Evolutionary conservation across 768 basidiomycete species (phyloP).

Genomic region (Xerocomellus chrysenteron): DNA sequence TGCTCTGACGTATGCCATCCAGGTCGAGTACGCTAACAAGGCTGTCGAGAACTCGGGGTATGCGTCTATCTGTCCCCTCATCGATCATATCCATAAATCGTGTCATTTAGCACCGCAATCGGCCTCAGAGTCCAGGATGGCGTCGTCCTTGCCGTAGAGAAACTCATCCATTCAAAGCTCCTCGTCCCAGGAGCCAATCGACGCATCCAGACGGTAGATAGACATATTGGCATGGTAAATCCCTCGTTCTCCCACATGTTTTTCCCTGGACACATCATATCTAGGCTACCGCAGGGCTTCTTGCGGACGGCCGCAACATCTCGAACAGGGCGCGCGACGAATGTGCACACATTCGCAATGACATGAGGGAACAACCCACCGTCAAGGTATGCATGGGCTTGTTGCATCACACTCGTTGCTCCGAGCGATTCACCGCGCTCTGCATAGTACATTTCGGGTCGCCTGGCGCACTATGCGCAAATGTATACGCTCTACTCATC

Average conservation of each 20-base stretch:
- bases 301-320: slow-evolving; percentile 91
- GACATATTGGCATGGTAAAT: slow-evolving; percentile 87
- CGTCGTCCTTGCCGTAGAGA: slow-evolving; percentile 95
- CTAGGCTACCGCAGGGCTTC: slow-evolving; percentile 89
- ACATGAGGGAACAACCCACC: slow-evolving; percentile 70
- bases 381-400: slow-evolving; percentile 59
- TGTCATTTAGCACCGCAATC: slow-evolving; percentile 76
- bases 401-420: neutral
- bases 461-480: slow-evolving; percentile 88
- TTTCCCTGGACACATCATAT: slow-evolving; percentile 1
- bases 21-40: slow-evolving; percentile 99
- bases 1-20: slow-evolving; percentile 1
- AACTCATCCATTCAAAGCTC: slow-evolving; percentile 93
- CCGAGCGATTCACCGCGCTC: neutral
- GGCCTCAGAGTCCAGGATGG: slow-evolving; percentile 95
- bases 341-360: slow-evolving; percentile 68
- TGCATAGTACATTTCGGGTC: slow-evolving; percentile 60
- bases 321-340: slow-evolving; percentile 85
- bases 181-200: slow-evolving; percentile 90
- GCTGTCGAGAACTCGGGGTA: slow-evolving; percentile 99
- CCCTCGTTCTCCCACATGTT: neutral
- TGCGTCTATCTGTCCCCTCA: slow-evolving; percentile 14
- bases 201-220: slow-evolving; percentile 90
- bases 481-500: slow-evolving; percentile 97
- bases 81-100: neutral